A percentile compares a stretch with the other conserved stretches of the same genome.
phyloP scores from a whole-genome alignment of 2,329 filamentous ascomycete genomes.

The Nothopassalora personata region DNA sequence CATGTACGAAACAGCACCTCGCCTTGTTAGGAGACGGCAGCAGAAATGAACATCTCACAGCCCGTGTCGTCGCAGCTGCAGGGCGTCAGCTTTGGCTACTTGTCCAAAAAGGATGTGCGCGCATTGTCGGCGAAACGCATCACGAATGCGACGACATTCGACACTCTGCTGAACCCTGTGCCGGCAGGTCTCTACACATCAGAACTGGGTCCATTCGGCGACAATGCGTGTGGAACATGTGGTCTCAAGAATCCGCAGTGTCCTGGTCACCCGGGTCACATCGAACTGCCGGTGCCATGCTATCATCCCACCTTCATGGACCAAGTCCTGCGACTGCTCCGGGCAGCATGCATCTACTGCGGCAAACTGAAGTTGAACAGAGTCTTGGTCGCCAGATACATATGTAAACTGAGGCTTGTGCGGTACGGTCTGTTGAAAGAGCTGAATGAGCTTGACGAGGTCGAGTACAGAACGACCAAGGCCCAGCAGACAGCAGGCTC shows the following conservation, averaged over 20 bases:
- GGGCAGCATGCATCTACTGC: slow-evolving; percentile 87
- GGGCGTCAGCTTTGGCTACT: slow-evolving; percentile 83
- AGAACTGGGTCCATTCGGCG: slow-evolving; percentile 83
- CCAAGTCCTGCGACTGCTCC: slow-evolving; percentile 76
- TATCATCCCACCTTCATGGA: slow-evolving; percentile 98
- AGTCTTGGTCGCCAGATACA: slow-evolving; percentile 69
- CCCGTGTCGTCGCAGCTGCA: slow-evolving; percentile 78
- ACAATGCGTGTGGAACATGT: slow-evolving; percentile 84
- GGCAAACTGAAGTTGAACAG: slow-evolving; percentile 76
- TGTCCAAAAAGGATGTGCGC: slow-evolving; percentile 76
- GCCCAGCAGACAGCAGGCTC: slow-evolving; percentile 9
- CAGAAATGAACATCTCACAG: slow-evolving; percentile 50
- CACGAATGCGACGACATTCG: slow-evolving; percentile 89
- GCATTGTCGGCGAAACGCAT: slow-evolving; percentile 90
- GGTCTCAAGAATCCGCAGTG: slow-evolving; percentile 72
- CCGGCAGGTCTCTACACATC: slow-evolving; percentile 89
- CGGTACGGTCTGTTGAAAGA: slow-evolving; percentile 76
- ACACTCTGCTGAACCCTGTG: slow-evolving; percentile 81
- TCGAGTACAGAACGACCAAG: slow-evolving; percentile 25
- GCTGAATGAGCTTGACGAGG: slow-evolving; percentile 48
- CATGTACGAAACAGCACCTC: background rate
- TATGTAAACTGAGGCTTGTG: slow-evolving; percentile 79
- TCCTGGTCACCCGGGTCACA: slow-evolving; percentile 90
- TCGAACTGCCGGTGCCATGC: slow-evolving; percentile 85
- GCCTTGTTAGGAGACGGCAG: background rate